phyloP scores from a whole-genome alignment of 495 filamentous ascomycete species.

The Parachaetomium inaequale region DNA sequence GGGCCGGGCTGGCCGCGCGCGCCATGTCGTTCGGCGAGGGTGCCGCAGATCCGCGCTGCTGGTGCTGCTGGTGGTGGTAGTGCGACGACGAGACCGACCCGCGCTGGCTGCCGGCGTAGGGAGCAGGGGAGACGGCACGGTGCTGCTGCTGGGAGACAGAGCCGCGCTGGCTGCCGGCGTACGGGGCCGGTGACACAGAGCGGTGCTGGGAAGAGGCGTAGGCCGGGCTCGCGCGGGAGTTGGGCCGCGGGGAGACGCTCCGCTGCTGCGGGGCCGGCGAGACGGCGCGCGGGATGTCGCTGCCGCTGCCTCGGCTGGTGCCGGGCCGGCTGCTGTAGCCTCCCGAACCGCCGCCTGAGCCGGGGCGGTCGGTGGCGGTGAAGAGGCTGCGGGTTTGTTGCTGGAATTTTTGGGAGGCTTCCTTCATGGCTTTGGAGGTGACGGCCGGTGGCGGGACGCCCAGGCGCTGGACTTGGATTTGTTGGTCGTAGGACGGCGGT shows the following conservation, averaged over 20 bases:
- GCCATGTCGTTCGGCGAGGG: conserved; percentile 34
- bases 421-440: conserved; percentile 89
- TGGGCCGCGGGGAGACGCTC: conserved; percentile 51
- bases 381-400: conserved; percentile 82
- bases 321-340: conserved; percentile 39
- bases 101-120: conserved; percentile 49
- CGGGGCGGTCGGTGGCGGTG: conserved; percentile 39
- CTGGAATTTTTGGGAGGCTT: conserved; percentile 81
- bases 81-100: conserved; percentile 54
- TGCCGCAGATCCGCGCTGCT: neutral
- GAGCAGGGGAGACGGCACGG: conserved; percentile 53
- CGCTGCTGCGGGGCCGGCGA: conserved; percentile 51
- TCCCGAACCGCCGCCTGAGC: conserved; percentile 29
- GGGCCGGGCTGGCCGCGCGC: conserved; percentile 56
- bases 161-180: conserved; percentile 44
- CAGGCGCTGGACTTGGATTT: conserved; percentile 67
- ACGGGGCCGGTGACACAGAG: conserved; percentile 52
- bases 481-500: conserved; percentile 80
- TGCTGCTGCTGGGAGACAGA: conserved; percentile 29
- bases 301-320: conserved; percentile 36
- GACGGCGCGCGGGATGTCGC: conserved; percentile 47
- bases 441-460: conserved; percentile 89
- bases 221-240: conserved; percentile 24
- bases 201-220: conserved; percentile 34
- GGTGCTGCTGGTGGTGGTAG: conserved; percentile 23